These are phyloP conservation scores for Pichia sp. DNA, from an alignment of 1,139 yeast genomes.

Conservation along the genomic window DNA sequence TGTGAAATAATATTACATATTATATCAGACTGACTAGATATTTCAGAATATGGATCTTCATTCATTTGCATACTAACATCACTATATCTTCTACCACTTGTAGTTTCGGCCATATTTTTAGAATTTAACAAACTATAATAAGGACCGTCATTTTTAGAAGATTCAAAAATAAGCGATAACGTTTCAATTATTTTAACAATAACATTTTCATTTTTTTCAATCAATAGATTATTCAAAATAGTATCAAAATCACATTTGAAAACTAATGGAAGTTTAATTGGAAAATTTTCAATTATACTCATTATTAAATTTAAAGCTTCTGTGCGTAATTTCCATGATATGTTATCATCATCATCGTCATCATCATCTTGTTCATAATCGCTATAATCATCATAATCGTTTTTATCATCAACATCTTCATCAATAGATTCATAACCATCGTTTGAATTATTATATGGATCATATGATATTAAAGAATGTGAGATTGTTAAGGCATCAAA, in stretches of 20 bases:
- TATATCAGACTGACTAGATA: slow-evolving; percentile 9
- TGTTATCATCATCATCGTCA: slow-evolving; percentile 44
- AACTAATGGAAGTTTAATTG: slow-evolving; percentile 29
- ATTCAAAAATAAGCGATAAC: slow-evolving; percentile 30
- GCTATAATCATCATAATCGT: slow-evolving; percentile 35
- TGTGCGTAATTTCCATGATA: slow-evolving; percentile 63
- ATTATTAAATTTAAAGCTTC: slow-evolving; percentile 7
- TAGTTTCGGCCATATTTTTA: slow-evolving; percentile 18
- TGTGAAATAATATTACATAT: slow-evolving; percentile 15
- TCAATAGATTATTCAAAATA: slow-evolving; percentile 28
- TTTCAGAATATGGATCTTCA: slow-evolving; percentile 25
- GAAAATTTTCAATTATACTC: slow-evolving; percentile 32
- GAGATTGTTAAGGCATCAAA: slow-evolving; percentile 33
- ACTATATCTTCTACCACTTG: slow-evolving; percentile 23
- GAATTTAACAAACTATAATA: slow-evolving; percentile 26
- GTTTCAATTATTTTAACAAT: slow-evolving; percentile 35
- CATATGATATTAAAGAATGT: slow-evolving; percentile 42
- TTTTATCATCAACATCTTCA: slow-evolving; percentile 39
- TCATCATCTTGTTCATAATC: slow-evolving; percentile 25
- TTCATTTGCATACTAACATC: slow-evolving; percentile 27
- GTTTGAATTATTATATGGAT: slow-evolving; percentile 42
- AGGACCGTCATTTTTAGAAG: slow-evolving; percentile 24
- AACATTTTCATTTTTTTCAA: slow-evolving; percentile 39
- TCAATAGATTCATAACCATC: slow-evolving; percentile 33
- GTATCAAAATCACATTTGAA: slow-evolving; percentile 24